Evolutionary conservation across 1,139 yeast genomes (phyloP).

Genomic region (Yamadazyma atlantica): DNA sequence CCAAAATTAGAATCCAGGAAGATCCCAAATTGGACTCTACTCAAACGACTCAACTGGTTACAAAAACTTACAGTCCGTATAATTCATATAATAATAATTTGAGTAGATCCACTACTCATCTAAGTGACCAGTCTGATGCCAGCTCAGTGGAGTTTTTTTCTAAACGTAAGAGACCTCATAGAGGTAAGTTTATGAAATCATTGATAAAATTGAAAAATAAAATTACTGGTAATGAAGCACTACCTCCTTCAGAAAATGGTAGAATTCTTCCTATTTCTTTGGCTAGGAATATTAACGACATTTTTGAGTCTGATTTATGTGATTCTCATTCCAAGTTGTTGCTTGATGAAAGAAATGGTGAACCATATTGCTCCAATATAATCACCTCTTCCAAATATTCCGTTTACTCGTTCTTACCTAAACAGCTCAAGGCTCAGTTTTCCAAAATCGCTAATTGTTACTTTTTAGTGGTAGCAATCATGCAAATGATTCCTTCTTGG

Average conservation of each 20-base stretch:
- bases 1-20: conserved; percentile 17
- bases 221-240: conserved; percentile 41
- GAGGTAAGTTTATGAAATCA: conserved; percentile 16
- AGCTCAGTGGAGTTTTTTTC: conserved; percentile 22
- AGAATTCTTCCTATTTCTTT: conserved; percentile 69
- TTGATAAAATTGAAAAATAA: conserved; percentile 25
- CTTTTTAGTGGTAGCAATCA: conserved; percentile 81
- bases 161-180: conserved; percentile 14
- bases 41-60: conserved; percentile 4
- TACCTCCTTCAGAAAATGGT: conserved; percentile 65
- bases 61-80: conserved; percentile 14
- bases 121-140: conserved; percentile 23
- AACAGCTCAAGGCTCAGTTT: conserved; percentile 86
- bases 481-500: conserved; percentile 97
- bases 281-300: conserved; percentile 26
- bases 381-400: conserved; percentile 90
- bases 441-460: conserved; percentile 88
- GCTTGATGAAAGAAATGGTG: conserved; percentile 59
- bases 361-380: conserved; percentile 62
- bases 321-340: conserved; percentile 27
- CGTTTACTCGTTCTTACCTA: conserved; percentile 76
- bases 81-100: conserved; percentile 17
- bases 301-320: conserved; percentile 30
- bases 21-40: conserved; percentile 3
- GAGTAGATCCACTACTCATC: conserved; percentile 28